Evolutionary conservation across 345 rosid genomes (phyloP).

Genomic region (Sapria himalayana): DNA sequence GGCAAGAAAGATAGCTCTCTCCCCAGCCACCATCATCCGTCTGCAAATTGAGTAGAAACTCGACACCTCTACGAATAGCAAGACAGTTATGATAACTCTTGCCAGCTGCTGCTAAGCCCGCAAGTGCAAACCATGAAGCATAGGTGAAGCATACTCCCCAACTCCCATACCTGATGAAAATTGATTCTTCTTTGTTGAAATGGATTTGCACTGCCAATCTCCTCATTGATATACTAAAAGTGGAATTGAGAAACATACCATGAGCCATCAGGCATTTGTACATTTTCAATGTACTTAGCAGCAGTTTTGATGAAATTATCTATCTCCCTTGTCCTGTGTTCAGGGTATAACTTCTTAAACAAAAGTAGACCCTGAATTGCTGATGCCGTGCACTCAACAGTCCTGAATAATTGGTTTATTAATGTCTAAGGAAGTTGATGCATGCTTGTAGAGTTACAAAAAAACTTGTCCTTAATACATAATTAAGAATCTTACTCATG

Average conservation of each 20-base stretch:
- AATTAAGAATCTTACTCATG: no score
- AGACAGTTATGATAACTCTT: conserved; percentile 14
- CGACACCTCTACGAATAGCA: conserved; percentile 20
- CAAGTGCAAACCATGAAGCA: conserved; percentile 31
- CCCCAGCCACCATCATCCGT: conserved; percentile 44
- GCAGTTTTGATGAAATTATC: conserved; percentile 13
- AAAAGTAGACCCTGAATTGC: conserved; percentile 21
- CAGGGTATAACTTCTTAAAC: conserved; percentile 21
- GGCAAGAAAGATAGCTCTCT: conserved; percentile 38
- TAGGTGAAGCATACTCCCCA: conserved; percentile 29
- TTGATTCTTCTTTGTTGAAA: background rate
- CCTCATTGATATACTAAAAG: background rate
- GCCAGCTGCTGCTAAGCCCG: conserved; percentile 23
- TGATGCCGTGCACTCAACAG: conserved; percentile 33
- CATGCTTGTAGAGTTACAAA: no score
- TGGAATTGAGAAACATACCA: conserved; percentile 15
- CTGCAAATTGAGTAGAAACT: conserved; percentile 21
- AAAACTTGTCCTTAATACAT: no score
- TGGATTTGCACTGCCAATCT: background rate
- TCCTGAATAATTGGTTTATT: no score
- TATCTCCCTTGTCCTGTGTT: conserved; percentile 22
- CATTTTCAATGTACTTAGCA: conserved; percentile 13
- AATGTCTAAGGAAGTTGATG: no score
- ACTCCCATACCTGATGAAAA: conserved; percentile 15
- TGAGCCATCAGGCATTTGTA: conserved; percentile 22